A percentile compares a stretch with the other conserved stretches of the same genome.
Evolutionary conservation across 2,329 filamentous ascomycete genomes (phyloP).

Genomic region (Amesomyces nigricolor): DNA sequence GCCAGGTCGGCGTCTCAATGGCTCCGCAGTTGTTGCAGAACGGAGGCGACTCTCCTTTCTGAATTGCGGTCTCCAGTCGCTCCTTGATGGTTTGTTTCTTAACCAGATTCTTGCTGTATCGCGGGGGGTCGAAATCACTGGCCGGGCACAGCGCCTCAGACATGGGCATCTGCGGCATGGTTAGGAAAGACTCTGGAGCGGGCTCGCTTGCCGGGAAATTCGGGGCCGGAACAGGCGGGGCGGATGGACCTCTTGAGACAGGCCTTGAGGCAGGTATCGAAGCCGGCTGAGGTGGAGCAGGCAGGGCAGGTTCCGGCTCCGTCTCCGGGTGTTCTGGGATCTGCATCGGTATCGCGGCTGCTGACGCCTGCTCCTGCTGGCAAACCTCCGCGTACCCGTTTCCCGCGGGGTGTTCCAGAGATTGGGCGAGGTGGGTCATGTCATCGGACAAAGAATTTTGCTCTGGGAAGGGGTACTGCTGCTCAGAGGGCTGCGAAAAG

Average conservation of each 20-base stretch:
- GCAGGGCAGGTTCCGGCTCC: slow-evolving; percentile 6
- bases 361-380: background rate
- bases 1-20: slow-evolving; percentile 94
- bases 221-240: slow-evolving; percentile 32
- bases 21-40: slow-evolving; percentile 91
- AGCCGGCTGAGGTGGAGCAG: slow-evolving; percentile 7
- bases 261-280: slow-evolving; percentile 19
- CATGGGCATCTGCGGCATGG: slow-evolving; percentile 25
- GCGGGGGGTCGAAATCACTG: slow-evolving; percentile 41
- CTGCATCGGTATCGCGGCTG: slow-evolving; percentile 7
- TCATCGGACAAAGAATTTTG: slow-evolving; percentile 1
- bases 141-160: slow-evolving; percentile 34
- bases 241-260: slow-evolving; percentile 18
- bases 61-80: slow-evolving; percentile 57
- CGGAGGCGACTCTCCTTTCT: slow-evolving; percentile 76
- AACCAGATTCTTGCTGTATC: slow-evolving; percentile 58
- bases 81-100: slow-evolving; percentile 59
- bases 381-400: background rate
- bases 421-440: background rate
- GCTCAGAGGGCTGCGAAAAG: background rate
- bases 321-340: slow-evolving; percentile 17
- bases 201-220: slow-evolving; percentile 46
- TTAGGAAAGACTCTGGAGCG: slow-evolving; percentile 28
- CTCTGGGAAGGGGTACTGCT: slow-evolving; percentile 1
- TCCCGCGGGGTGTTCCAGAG: background rate